Evolutionary conservation across 257 asterid species (phyloP), one percentile per base, ranked within the genome.

Genomic region (Osmanthus fragrans): DNA sequence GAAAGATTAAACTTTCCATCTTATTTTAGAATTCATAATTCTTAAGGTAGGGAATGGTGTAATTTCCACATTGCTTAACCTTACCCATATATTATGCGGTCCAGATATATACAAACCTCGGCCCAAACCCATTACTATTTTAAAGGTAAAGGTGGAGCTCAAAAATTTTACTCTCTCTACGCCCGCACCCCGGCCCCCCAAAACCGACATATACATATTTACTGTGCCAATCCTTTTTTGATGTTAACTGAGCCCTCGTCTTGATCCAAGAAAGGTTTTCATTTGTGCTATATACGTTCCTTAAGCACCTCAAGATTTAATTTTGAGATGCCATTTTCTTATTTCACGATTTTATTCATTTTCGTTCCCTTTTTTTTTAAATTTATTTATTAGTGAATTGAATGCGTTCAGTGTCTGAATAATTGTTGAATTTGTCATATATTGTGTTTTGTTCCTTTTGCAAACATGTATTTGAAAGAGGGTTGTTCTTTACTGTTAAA

Each of bases 401-500:
- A 23, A 23, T n/a, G 16, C 19, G 7, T 1, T 23, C 68, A 11
- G 78, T 42, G 9, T 47, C 54, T 74, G 76, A 64, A 23, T 45
- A 34, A 64, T 19, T 72, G 15, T 74, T 65, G 79, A 71, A 6
- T 64, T 36, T 63, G 3, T 49, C 71, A 15, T 8, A 32, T 19
- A 8, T 21, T 71, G 16, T 63, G 39, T n/a, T 12, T 42, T 40
- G 2, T 18, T 58, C 45, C 16, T 30, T 33, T 27, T 25, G 77
- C 69, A 73, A 79, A 58, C 15, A 88, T 92, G 96, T 84, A 84
- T 82, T 76, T 94, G 88, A 94, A 87, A 83, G 93, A 85, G 77
- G 94, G 97, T 23, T 86, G 97, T 70, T 86, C 92, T 27, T 81
- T 92, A 34, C 25, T 89, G 88, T 80, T 92, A 11, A 92, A 85